A percentile compares a stretch with the other conserved stretches of the same genome.
Conservation (phyloP, 2,329 filamentous ascomycete genomes). For the Pseudopithomyces chartarum region DNA sequence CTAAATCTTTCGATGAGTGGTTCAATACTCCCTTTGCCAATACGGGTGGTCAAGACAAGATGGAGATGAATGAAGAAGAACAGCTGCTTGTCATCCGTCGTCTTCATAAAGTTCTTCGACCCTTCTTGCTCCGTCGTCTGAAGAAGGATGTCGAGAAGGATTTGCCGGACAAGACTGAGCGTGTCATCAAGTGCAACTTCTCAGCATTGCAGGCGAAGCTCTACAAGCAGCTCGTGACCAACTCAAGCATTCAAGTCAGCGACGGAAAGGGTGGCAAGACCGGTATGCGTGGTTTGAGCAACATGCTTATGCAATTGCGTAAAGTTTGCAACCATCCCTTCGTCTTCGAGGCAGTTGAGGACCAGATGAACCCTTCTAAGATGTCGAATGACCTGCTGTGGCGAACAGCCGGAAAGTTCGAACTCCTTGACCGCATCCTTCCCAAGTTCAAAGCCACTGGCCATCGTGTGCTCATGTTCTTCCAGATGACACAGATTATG, state of each 20-base stretch:
- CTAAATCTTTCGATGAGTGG: slow-evolving; percentile 99
- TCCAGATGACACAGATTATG: slow-evolving; percentile 99
- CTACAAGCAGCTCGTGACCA: slow-evolving; percentile 96
- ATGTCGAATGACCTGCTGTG: slow-evolving; percentile 92
- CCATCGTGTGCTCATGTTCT: slow-evolving; percentile 98
- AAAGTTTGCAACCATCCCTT: slow-evolving; percentile 99
- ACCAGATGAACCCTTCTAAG: slow-evolving; percentile 91
- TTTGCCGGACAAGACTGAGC: slow-evolving; percentile 97
- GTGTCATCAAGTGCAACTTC: slow-evolving; percentile 99
- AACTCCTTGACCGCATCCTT: slow-evolving; percentile 87
- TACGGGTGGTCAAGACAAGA: slow-evolving; percentile 96
- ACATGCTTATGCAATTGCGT: slow-evolving; percentile 99
- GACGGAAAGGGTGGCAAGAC: slow-evolving; percentile 96
- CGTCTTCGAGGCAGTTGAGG: slow-evolving; percentile 96
- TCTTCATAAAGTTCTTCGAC: slow-evolving; percentile 94
- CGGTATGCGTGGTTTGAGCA: slow-evolving; percentile 90
- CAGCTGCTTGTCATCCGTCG: slow-evolving; percentile 97
- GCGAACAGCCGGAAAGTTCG: slow-evolving; percentile 96
- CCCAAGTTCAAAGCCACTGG: slow-evolving; percentile 91
- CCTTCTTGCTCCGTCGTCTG: slow-evolving; percentile 95
- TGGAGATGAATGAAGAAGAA: slow-evolving; percentile 99
- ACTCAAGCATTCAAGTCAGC: slow-evolving; percentile 91
- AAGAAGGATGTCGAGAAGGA: slow-evolving; percentile 99
- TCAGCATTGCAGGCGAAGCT: slow-evolving; percentile 90
- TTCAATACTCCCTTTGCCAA: slow-evolving; percentile 99